Conservation (phyloP, 1,284 basidiomycete species). For the Ustanciosporium gigantosporum region DNA sequence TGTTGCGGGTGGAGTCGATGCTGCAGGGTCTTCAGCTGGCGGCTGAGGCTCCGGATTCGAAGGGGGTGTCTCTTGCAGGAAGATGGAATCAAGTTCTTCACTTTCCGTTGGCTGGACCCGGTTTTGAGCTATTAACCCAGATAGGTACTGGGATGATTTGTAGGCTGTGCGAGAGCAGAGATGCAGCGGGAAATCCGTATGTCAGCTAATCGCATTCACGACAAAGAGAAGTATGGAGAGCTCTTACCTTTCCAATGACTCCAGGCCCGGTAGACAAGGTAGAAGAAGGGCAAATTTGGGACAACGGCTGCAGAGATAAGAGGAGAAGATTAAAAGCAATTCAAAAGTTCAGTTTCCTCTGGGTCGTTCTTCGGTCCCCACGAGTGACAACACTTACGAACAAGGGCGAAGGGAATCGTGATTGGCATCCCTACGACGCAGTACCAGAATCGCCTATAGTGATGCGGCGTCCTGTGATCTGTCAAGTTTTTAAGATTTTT, state of each 20-base stretch:
- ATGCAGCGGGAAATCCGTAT: too few species aligned
- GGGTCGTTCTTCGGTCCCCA: too few species aligned
- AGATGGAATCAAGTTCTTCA: conserved; percentile 41
- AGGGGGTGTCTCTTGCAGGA: conserved; percentile 1
- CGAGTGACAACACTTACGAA: conserved; percentile 44
- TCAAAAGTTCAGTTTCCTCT: too few species aligned
- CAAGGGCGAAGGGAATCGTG: conserved; percentile 53
- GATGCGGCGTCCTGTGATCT: conserved; percentile 44
- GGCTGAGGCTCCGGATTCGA: not conserved
- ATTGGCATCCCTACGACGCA: conserved; percentile 51
- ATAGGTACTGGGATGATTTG: conserved; percentile 45
- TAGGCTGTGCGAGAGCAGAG: conserved; percentile 32
- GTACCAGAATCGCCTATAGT: conserved; percentile 45
- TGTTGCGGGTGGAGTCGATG: not conserved
- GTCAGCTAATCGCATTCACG: not conserved
- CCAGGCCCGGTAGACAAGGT: conserved; percentile 57
- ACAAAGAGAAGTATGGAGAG: not conserved
- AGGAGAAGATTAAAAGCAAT: not conserved
- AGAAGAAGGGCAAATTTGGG: conserved; percentile 59
- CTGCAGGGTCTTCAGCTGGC: not conserved
- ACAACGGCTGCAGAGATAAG: conserved; percentile 37
- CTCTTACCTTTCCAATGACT: conserved; percentile 52
- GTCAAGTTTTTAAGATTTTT: conserved; percentile 40
- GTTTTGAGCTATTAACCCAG: conserved; percentile 31
- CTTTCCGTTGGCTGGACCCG: conserved; percentile 43